Evolutionary conservation across 2,329 filamentous ascomycete species (phyloP), one percentile per base, ranked within the genome.

Genomic region (Fusarium subtropicale): DNA sequence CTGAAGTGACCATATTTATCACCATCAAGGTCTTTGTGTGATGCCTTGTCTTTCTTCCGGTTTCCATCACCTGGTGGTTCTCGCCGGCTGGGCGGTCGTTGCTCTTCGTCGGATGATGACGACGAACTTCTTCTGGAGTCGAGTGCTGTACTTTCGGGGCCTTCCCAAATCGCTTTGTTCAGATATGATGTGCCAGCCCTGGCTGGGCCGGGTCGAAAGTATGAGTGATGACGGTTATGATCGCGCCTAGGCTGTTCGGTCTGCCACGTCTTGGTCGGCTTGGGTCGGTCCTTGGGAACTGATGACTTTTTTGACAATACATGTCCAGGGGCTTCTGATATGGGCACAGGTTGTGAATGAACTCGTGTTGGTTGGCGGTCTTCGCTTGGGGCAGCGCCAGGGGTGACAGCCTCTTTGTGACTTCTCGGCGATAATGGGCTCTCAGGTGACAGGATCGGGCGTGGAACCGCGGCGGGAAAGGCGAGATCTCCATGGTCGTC

Each of bases 1-100:
- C 81, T 81, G 76, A 92, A 90, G 12, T 59, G 65, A 15, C 66
- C 48, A 36, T 70, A 72, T 41, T 58, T 70, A 39, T 74, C 68
- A 6, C 76, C 74, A 11, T 77, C 72, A 8, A 77, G 70, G 15
- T 44, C 58, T 18, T 55, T 57, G 13, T 30, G 51, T 20, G 44
- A 38, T 24, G 33, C 52, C 44, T 56, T 42, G 20, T 38, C 41
- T 42, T 42, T 63, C 56, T 59, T 55, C 36, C 38, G 41, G 18
- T 52, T 38, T 20, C 56, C 44, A 26, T 36, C 57, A 31, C 30
- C 44, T 18, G 30, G 33, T 11, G 47, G 12, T 34, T 54, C 44
- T 34, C 45, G 45, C 52, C 46, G 55, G 16, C 16, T 44, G 20
- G 22, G 33, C n/a, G 55, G 34, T 8, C 8, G 24, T n/a, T 65